A percentile compares a stretch with the other conserved stretches of the same genome.
Conservation (phyloP, 352 stramenopile species). For the Globisporangium sylvaticum region DNA sequence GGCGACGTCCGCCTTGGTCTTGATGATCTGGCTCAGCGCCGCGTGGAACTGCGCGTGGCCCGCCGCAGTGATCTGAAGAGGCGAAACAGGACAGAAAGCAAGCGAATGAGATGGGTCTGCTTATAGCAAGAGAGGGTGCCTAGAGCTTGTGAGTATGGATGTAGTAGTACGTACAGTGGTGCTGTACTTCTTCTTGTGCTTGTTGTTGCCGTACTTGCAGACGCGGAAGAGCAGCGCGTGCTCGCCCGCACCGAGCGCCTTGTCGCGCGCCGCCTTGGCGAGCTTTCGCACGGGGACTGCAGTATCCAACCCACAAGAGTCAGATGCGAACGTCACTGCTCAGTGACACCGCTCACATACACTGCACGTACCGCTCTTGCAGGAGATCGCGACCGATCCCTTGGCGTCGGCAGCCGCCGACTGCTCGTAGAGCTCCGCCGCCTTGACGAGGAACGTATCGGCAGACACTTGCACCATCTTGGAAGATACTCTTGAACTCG, state of each 20-base stretch:
- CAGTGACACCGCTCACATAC: not conserved
- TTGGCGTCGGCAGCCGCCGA: conserved; percentile 26
- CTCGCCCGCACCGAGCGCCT: conserved; percentile 37
- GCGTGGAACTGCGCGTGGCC: conserved; percentile 66
- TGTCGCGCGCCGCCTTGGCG: conserved; percentile 16
- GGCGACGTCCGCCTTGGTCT: conserved; percentile 54
- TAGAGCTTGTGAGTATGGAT: not conserved
- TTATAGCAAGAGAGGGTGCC: not conserved
- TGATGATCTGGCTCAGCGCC: conserved; percentile 65
- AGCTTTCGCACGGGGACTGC: conserved; percentile 19
- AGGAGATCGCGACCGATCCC: conserved; percentile 53
- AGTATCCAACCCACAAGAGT: not conserved
- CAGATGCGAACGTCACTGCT: conserved; percentile 1
- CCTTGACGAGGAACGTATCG: conserved; percentile 60
- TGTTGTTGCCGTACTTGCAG: conserved; percentile 84
- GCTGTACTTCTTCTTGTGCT: conserved; percentile 86
- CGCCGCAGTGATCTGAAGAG: conserved; percentile 43
- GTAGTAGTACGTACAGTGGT: conserved; percentile 39
- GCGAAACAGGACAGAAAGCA: not conserved
- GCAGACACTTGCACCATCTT: conserved; percentile 58
- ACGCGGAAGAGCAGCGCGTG: conserved; percentile 71
- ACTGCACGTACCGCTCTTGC: conserved; percentile 55
- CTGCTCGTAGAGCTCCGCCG: conserved; percentile 50
- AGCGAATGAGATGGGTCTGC: not conserved
- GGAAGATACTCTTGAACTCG: too few relatives aligned